Conservation (phyloP, 1,284 basidiomycete genomes). For the Austropuccinia psidii region DNA sequence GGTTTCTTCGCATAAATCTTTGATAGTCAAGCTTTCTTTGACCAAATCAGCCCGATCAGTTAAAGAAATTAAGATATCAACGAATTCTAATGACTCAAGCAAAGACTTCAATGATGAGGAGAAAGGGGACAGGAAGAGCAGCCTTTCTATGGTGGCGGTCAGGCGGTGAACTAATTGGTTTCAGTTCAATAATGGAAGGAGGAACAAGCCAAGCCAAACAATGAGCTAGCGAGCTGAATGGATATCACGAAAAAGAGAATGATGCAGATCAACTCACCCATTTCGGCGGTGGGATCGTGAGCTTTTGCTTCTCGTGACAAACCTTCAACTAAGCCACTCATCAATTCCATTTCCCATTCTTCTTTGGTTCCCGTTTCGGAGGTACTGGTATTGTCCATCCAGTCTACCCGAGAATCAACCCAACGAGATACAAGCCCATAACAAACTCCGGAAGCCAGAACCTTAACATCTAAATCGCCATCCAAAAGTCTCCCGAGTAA, state of each 20-base stretch:
- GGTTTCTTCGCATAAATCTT: slow-evolving; percentile 9
- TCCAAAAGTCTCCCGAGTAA: slow-evolving; percentile 41
- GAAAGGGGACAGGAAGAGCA: slow-evolving; percentile 40
- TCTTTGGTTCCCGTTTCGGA: slow-evolving; percentile 5
- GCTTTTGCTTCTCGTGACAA: slow-evolving; percentile 39
- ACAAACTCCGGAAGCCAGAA: slow-evolving; percentile 40
- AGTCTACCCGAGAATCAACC: slow-evolving; percentile 19
- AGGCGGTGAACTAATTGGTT: slow-evolving; percentile 41
- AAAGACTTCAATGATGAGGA: neutral
- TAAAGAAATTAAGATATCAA: neutral
- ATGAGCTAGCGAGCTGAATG: too few species aligned
- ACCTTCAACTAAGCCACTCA: slow-evolving; percentile 34
- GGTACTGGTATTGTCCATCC: neutral
- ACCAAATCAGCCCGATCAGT: neutral
- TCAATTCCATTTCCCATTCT: slow-evolving; percentile 31
- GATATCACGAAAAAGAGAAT: too few species aligned
- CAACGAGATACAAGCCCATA: slow-evolving; percentile 41
- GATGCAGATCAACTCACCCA: slow-evolving; percentile 39
- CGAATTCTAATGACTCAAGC: slow-evolving; percentile 3
- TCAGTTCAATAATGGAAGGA: neutral
- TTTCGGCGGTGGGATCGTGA: slow-evolving; percentile 40
- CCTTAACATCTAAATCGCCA: slow-evolving; percentile 39
- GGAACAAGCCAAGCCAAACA: neutral
- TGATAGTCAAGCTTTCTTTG: neutral
- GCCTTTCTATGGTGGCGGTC: slow-evolving; percentile 41